These are phyloP conservation scores for Salix dunnii DNA, from an alignment of 345 rosid genomes.

Conservation along the genomic window DNA sequence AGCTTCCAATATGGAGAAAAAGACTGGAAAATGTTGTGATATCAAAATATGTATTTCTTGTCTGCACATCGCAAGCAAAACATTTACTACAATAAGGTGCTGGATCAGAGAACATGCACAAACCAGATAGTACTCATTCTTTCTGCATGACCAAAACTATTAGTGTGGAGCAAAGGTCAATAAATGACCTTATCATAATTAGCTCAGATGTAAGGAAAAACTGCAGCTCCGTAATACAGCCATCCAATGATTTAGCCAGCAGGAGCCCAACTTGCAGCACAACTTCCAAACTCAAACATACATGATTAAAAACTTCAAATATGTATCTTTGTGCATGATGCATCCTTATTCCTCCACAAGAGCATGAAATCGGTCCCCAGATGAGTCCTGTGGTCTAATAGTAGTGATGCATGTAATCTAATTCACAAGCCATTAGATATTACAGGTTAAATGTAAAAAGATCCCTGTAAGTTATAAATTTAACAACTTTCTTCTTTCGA, in stretches of 20 bases:
- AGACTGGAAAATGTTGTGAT: neutral
- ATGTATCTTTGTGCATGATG: neutral
- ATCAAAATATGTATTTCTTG: neutral
- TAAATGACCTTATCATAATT: neutral
- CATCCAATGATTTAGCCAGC: no score
- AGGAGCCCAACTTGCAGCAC: no score
- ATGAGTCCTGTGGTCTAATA: neutral
- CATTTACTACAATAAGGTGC: neutral
- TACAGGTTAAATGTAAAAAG: neutral
- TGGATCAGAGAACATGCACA: neutral
- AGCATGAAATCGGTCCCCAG: neutral
- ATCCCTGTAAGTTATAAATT: neutral
- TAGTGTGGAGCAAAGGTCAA: neutral
- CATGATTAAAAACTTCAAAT: neutral
- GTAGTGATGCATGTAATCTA: neutral
- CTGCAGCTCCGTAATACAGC: neutral
- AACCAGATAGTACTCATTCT: neutral
- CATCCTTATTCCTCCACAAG: neutral
- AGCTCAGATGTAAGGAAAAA: neutral
- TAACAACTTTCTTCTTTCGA: neutral
- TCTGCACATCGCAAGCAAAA: neutral
- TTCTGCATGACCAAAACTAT: neutral
- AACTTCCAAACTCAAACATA: neutral
- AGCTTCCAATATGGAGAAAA: neutral
- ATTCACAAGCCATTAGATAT: neutral